Conservation (phyloP, 192 early-diverging fungal species). For the Spizellomyces sp. region DNA sequence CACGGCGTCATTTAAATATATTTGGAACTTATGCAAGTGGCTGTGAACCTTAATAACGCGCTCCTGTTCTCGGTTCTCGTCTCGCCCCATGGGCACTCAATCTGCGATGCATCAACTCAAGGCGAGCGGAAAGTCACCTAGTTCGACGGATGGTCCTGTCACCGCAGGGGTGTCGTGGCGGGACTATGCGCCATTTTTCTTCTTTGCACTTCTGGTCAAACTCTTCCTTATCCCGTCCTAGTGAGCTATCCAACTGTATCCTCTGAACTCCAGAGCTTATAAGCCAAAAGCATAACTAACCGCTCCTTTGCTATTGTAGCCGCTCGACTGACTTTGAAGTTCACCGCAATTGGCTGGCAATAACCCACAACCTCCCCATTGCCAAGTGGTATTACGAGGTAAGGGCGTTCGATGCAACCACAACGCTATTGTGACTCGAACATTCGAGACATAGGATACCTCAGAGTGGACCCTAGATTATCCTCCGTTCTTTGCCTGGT, state of each 20-base stretch:
- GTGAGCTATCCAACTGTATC: slow-evolving; percentile 40
- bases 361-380: slow-evolving; percentile 83
- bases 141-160: too few species aligned
- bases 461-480: slow-evolving; percentile 96
- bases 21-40: too few species aligned
- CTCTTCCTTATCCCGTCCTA: slow-evolving; percentile 76
- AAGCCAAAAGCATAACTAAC: neutral
- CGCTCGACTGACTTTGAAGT: slow-evolving; percentile 98
- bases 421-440: neutral
- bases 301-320: slow-evolving; percentile 14
- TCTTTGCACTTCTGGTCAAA: slow-evolving; percentile 46
- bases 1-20: too few species aligned
- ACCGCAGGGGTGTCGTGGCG: too few species aligned
- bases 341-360: slow-evolving; percentile 96
- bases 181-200: slow-evolving; percentile 25
- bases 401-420: neutral
- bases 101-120: too few species aligned
- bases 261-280: neutral
- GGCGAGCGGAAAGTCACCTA: too few species aligned
- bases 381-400: slow-evolving; percentile 85
- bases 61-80: too few species aligned
- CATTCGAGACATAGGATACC: slow-evolving; percentile 49
- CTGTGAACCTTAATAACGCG: too few species aligned
- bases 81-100: too few species aligned
- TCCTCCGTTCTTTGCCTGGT: slow-evolving; percentile 98